Conservation (phyloP, 495 filamentous ascomycete genomes). For the Xylaria acuta region DNA sequence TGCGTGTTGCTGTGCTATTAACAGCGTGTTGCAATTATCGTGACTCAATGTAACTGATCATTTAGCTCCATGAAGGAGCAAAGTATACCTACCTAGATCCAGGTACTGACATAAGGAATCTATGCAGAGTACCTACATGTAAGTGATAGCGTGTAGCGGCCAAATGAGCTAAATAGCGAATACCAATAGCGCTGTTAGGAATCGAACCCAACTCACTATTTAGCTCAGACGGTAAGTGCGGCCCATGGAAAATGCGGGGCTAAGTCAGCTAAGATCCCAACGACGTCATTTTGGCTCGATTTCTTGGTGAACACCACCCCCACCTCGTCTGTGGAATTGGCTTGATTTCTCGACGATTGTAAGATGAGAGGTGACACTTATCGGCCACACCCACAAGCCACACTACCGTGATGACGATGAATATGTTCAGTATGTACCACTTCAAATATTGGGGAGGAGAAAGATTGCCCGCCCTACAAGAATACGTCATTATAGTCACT, state of each 20-base stretch:
- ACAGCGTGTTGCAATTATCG: too few relatives aligned
- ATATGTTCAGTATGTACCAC: background rate
- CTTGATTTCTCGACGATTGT: background rate
- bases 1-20: background rate
- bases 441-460: background rate
- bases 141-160: background rate
- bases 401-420: slow-evolving; percentile 10
- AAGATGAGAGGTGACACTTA: background rate
- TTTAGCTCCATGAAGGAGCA: background rate
- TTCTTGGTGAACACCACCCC: slow-evolving; percentile 14
- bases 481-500: slow-evolving; percentile 12
- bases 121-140: background rate
- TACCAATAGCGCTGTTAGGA: too few relatives aligned
- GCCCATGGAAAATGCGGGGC: too few relatives aligned
- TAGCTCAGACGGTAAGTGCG: too few relatives aligned
- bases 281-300: slow-evolving; percentile 18
- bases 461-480: background rate
- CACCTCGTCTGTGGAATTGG: background rate
- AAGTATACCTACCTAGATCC: too few relatives aligned
- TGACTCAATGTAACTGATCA: background rate
- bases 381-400: slow-evolving; percentile 9
- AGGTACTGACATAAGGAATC: too few relatives aligned
- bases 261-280: background rate
- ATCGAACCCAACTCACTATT: too few relatives aligned
- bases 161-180: too few relatives aligned